Percentiles rank a stretch among this genome's conserved stretches.
These are phyloP conservation scores for Leccinum angustisporum DNA, from an alignment of 1,284 basidiomycete species.

Conservation along the genomic window DNA sequence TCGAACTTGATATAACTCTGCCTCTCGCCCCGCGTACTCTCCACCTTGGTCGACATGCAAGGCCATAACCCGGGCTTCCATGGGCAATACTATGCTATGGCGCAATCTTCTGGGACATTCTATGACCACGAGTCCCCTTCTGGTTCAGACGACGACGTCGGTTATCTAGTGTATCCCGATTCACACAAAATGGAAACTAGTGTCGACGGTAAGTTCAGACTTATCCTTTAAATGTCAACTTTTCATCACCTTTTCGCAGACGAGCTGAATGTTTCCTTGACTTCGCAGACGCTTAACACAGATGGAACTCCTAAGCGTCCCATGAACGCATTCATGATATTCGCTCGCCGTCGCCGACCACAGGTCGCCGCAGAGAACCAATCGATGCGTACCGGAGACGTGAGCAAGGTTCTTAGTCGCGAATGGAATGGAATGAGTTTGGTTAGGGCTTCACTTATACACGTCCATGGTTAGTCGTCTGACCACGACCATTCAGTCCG, in stretches of 20 bases:
- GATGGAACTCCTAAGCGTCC: slow-evolving; percentile 84
- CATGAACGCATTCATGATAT: slow-evolving; percentile 91
- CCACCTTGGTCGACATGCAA: slow-evolving; percentile 29
- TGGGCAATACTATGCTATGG: slow-evolving; percentile 22
- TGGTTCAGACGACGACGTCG: slow-evolving; percentile 48
- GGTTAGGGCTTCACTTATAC: slow-evolving; percentile 41
- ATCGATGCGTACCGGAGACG: slow-evolving; percentile 82
- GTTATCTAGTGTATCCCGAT: slow-evolving; percentile 36
- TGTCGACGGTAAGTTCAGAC: slow-evolving; percentile 40
- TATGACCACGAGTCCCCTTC: slow-evolving; percentile 46
- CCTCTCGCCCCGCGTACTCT: slow-evolving; percentile 4
- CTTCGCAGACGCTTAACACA: slow-evolving; percentile 73
- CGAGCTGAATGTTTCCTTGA: slow-evolving; percentile 55
- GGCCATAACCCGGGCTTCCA: slow-evolving; percentile 20
- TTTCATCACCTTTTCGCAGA: slow-evolving; percentile 34
- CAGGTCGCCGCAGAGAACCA: slow-evolving; percentile 81
- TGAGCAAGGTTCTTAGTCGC: slow-evolving; percentile 77
- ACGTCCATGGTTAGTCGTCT: slow-evolving; percentile 14
- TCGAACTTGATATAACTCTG: slow-evolving; percentile 8
- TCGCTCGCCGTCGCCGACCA: slow-evolving; percentile 75
- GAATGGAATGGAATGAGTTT: slow-evolving; percentile 77
- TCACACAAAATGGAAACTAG: slow-evolving; percentile 40
- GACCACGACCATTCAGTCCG: slow-evolving; percentile 45
- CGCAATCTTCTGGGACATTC: slow-evolving; percentile 28
- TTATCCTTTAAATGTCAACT: slow-evolving; percentile 10